Evolutionary conservation across 768 basidiomycete species (phyloP), one percentile per base, ranked within the genome.

Genomic region (Suillus subalutaceus): DNA sequence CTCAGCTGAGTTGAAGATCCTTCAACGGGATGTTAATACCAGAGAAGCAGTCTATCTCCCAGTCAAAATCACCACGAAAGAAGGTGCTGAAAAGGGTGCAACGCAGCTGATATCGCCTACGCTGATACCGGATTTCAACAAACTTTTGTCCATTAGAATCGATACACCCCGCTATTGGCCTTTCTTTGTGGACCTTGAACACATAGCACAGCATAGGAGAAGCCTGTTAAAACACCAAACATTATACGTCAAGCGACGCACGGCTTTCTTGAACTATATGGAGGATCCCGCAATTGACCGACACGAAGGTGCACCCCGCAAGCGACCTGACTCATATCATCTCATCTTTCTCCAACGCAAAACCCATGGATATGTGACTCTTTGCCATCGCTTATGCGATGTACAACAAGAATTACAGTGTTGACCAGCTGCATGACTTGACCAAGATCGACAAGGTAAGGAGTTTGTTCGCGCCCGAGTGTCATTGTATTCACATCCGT

Each of bases 131-230:
- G 92, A 96, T 68, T 86, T 98, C 68, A 89, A 92, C 73, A 88
- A 85, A 65, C 82, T 99, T 16, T 79, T 88, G 56, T 90, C 92
- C 5, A 90, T 99, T 70, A 84, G 91, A 56, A 90, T 96, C 30
- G 96, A 98, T 72, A 97, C 94, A 0, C 96, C 95, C 18, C 88
- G 97, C 6, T 99, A 99, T 76, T 97, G 94, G 93, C 91, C 96
- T 0, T 92, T 96, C 78, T 88, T 90, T 66, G 85, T 98, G 41
- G 92, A 96, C 71, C 86, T 92, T 23, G 84, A 88, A 48, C 80
- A 87, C 50, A 84, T 89, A 63, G 83, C 87, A 4, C 84, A 83
- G 16, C 91, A 97, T 74, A 86, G 87, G 59, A 85, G 86, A 56
- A 83, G 84, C 7, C 83, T 99, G 30, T 78, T 97, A 48, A 83